Percentiles rank a stretch among this genome's conserved stretches.
Evolutionary conservation across 495 filamentous ascomycete genomes (phyloP).

Genomic region (Jackrogersella multiformis): DNA sequence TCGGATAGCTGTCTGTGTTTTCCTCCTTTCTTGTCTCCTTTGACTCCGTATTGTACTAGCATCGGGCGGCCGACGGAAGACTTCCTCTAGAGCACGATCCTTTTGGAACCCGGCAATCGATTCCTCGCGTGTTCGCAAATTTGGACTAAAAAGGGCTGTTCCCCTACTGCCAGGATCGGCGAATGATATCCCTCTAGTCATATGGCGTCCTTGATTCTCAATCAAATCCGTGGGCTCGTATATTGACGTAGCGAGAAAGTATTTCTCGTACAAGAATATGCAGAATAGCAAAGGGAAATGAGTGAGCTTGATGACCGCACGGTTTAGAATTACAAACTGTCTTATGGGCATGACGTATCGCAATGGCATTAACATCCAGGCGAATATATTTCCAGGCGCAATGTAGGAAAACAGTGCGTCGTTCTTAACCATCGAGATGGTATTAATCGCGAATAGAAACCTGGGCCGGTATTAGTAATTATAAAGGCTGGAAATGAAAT

Average conservation of each 20-base stretch:
- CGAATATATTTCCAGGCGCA: slow-evolving; percentile 86
- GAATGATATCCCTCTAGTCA: slow-evolving; percentile 62
- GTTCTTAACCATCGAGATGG: slow-evolving; percentile 95
- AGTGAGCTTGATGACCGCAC: slow-evolving; percentile 86
- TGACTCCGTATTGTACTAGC: slow-evolving; percentile 56
- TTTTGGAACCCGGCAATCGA: slow-evolving; percentile 86
- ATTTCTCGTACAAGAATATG: slow-evolving; percentile 87
- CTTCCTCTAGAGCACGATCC: slow-evolving; percentile 89
- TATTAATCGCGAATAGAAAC: slow-evolving; percentile 92
- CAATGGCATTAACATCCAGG: slow-evolving; percentile 83
- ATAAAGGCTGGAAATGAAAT: not conserved
- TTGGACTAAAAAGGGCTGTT: slow-evolving; percentile 71
- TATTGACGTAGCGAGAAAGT: slow-evolving; percentile 71
- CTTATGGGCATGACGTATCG: slow-evolving; percentile 80
- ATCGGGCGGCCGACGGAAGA: slow-evolving; percentile 72
- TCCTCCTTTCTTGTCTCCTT: slow-evolving; percentile 65
- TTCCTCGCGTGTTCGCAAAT: slow-evolving; percentile 76
- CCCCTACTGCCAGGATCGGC: slow-evolving; percentile 57
- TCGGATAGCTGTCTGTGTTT: slow-evolving; percentile 78
- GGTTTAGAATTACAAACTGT: slow-evolving; percentile 81
- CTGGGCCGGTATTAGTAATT: slow-evolving; percentile 38
- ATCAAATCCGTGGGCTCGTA: slow-evolving; percentile 80
- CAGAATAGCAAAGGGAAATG: slow-evolving; percentile 86
- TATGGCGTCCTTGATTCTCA: slow-evolving; percentile 53
- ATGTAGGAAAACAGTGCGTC: slow-evolving; percentile 93